Evolutionary conservation across 306 rosid genomes (phyloP), one percentile per base, ranked within the genome.

Genomic region (Dryas drummondii): DNA sequence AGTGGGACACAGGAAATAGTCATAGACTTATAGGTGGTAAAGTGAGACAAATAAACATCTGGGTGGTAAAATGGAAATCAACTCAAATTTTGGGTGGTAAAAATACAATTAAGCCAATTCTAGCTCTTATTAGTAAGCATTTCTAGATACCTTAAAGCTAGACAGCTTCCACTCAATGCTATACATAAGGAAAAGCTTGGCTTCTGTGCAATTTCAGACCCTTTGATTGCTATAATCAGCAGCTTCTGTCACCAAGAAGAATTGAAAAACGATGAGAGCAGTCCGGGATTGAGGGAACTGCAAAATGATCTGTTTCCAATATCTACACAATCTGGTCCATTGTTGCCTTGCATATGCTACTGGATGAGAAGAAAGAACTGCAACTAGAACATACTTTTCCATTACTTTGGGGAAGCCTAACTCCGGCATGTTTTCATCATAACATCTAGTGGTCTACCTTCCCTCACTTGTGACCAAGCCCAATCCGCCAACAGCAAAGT

Each of bases 121-220:
- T 76, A 73, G 72, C 57, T 80, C 8, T 60, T 32, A 5, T n/a
- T 37, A 42, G 53, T n/a, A 49, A 75, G 65, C 73, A 70, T 54
- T 74, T 19, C 46, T 5, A 82, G 78, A 85, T 82, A 84, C 84
- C 81, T 8, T 17, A 78, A 75, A 42, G 78, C 69, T 72, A 55
- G 78, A 83, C 86, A 86, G 81, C 94, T 73, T 77, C 84, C 75
- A 55, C 14, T 70, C 76, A 66, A 45, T 49, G 68, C 60, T 59
- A 59, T 7, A 71, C 44, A 60, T 70, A 57, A 22, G 6, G 49
- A 41, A 58, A 79, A 51, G 22, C 27, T 42, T 66, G 14, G 15
- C 4, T 72, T 73, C 40, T 51, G 16, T 51, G 55, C n/a, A 4
- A 5, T 22, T 22, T 22, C 22, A 22, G 22, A 51, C 15, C 55